Conservation (phyloP, 805 yeast species). For the Sugiyamaella mastotermitis region DNA sequence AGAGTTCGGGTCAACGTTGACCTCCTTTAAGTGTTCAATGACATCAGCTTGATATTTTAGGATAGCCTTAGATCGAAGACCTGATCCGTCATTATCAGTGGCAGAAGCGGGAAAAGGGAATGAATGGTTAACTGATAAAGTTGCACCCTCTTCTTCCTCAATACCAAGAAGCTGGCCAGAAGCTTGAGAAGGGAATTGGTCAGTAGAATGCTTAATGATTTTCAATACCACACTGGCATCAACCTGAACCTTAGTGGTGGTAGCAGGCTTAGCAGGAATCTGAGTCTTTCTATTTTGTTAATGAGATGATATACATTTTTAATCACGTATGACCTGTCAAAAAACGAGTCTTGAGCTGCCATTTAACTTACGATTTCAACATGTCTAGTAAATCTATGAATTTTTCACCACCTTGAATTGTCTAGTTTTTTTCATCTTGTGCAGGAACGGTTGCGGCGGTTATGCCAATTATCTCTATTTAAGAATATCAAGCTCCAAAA, state of each 20-base stretch:
- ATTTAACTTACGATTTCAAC: too few relatives aligned
- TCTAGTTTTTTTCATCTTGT: too few relatives aligned
- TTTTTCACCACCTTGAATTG: too few relatives aligned
- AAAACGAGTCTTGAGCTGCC: too few relatives aligned
- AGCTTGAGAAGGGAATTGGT: constrained; percentile 52
- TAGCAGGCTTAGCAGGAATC: not conserved
- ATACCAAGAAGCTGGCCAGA: constrained; percentile 74
- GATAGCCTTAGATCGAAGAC: constrained; percentile 57
- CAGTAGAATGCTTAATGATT: constrained; percentile 62
- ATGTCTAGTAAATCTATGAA: too few relatives aligned
- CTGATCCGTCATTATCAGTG: constrained; percentile 56
- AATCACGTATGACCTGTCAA: too few relatives aligned
- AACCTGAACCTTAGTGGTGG: constrained; percentile 17
- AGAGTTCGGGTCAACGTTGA: constrained; percentile 61
- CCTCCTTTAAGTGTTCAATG: constrained; percentile 52
- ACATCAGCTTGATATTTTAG: constrained; percentile 63
- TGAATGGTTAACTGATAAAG: constrained; percentile 47
- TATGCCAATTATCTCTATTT: too few relatives aligned
- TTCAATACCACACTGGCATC: constrained; percentile 39
- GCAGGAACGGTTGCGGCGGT: too few relatives aligned
- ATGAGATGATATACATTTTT: too few relatives aligned
- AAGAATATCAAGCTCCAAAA: too few relatives aligned
- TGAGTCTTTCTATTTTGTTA: too few relatives aligned
- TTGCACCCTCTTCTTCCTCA: constrained; percentile 48
- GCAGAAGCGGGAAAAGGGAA: constrained; percentile 56